A percentile compares a stretch with the other conserved stretches of the same genome.
phyloP scores from a whole-genome alignment of 225 moss, liverwort and hornwort species.

The Asterella californica region DNA sequence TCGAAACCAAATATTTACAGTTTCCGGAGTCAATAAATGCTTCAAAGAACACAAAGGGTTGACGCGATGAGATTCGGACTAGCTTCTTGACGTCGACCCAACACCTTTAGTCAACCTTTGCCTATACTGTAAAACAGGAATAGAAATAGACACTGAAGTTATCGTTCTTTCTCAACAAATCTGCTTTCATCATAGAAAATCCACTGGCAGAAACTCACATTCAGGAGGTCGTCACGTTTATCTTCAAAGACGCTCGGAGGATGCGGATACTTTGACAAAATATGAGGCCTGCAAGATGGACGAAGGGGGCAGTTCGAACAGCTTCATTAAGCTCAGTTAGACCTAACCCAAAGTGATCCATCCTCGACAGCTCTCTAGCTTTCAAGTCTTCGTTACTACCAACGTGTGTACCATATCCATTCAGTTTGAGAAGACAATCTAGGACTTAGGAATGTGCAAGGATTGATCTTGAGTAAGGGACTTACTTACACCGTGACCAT shows the following conservation, averaged over 20 bases:
- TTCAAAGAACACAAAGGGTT: background rate
- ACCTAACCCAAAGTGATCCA: background rate
- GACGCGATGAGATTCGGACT: background rate
- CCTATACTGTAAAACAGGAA: too few species aligned
- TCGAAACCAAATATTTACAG: background rate
- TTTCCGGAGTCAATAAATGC: background rate
- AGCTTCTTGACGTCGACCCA: background rate
- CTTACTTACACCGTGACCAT: background rate
- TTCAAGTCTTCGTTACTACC: background rate
- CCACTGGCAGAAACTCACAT: constrained; percentile 36
- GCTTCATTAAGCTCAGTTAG: background rate
- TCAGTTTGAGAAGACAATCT: background rate
- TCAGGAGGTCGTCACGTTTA: constrained; percentile 52
- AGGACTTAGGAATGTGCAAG: too few species aligned
- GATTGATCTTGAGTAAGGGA: background rate
- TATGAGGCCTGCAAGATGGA: constrained; percentile 61
- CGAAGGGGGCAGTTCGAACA: background rate
- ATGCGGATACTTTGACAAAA: constrained; percentile 82
- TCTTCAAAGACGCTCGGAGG: constrained; percentile 48
- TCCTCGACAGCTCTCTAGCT: background rate
- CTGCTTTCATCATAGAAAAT: background rate
- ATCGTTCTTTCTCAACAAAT: background rate
- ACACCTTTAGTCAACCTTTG: background rate
- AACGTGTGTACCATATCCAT: background rate
- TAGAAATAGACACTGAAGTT: background rate